Evolutionary conservation across 257 asterid species (phyloP).

Genomic region (Solanum piurae): DNA sequence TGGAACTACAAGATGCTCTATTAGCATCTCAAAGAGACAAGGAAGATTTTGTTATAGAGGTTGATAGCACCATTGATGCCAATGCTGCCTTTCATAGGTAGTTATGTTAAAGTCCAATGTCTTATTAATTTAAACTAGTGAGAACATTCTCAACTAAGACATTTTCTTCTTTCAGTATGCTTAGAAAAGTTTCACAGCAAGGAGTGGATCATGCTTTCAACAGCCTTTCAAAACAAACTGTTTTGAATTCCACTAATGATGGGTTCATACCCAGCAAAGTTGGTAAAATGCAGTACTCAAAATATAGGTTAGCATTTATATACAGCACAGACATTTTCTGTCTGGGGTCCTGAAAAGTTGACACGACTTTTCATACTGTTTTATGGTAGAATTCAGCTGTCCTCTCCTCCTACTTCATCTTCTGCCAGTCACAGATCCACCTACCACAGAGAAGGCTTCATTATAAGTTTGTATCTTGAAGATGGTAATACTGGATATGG

Average conservation of each 20-base stretch:
- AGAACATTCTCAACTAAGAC: conserved; percentile 12
- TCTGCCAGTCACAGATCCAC: conserved; percentile 23
- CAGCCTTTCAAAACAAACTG: conserved; percentile 44
- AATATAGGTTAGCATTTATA: conserved; percentile 51
- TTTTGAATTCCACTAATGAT: conserved; percentile 18
- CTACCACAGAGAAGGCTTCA: conserved; percentile 76
- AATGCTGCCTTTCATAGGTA: conserved; percentile 74
- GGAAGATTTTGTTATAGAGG: conserved; percentile 73
- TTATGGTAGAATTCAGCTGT: conserved; percentile 60
- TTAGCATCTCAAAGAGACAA: conserved; percentile 55
- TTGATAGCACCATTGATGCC: conserved; percentile 76
- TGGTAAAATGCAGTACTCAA: conserved; percentile 58
- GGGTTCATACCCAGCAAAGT: conserved; percentile 31
- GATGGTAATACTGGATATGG: conserved; percentile 86
- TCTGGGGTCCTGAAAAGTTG: background rate
- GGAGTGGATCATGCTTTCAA: conserved; percentile 56
- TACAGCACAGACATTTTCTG: background rate
- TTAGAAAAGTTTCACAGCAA: conserved; percentile 52
- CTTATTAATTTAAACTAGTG: background rate
- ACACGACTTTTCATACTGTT: background rate
- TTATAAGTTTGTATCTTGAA: conserved; percentile 55
- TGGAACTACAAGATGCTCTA: conserved; percentile 56
- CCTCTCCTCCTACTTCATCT: conserved; percentile 88
- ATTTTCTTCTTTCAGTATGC: conserved; percentile 35
- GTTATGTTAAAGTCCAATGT: background rate